A percentile compares a stretch with the other conserved stretches of the same genome.
phyloP scores from a whole-genome alignment of 768 basidiomycete genomes.

The Thelephora aurantiotincta region DNA sequence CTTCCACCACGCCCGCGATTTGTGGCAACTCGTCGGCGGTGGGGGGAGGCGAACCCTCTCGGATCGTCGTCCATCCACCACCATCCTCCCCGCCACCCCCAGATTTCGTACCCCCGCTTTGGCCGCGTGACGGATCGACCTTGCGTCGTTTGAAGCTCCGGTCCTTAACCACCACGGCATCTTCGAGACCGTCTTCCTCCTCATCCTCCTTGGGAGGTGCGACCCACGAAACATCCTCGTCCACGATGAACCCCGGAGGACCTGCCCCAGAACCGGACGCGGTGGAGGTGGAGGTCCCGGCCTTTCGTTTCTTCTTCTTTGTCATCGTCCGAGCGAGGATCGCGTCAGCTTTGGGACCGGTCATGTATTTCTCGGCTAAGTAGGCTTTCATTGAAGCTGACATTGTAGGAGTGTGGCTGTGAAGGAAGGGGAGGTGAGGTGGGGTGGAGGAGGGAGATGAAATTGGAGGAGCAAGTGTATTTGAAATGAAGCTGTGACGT shows the following conservation, averaged over 20 bases:
- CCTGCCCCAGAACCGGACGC: constrained; percentile 18
- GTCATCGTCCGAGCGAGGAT: constrained; percentile 56
- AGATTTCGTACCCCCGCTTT: constrained; percentile 1
- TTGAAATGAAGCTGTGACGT: too few species aligned
- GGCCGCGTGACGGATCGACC: constrained; percentile 17
- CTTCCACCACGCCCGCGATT: constrained; percentile 32
- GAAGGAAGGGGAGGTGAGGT: too few species aligned
- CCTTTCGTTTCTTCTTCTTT: constrained; percentile 74
- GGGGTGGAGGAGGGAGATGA: too few species aligned
- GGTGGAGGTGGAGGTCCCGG: constrained; percentile 15
- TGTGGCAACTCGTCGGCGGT: constrained; percentile 58
- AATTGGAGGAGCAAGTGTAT: too few species aligned
- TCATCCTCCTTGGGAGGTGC: constrained; percentile 32
- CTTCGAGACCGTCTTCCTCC: constrained; percentile 44
- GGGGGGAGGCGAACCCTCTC: constrained; percentile 36
- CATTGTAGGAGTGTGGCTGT: too few species aligned
- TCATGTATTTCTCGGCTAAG: constrained; percentile 88
- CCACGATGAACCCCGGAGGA: constrained; percentile 17
- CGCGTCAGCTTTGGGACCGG: constrained; percentile 90
- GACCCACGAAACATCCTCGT: constrained; percentile 64
- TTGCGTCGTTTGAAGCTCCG: constrained; percentile 71
- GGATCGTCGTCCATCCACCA: constrained; percentile 57
- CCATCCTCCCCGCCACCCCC: constrained; percentile 20
- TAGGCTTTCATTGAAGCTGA: constrained; percentile 52
- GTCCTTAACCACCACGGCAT: constrained; percentile 61